A percentile compares a stretch with the other conserved stretches of the same genome.
Evolutionary conservation across 495 filamentous ascomycete genomes (phyloP).

Genomic region (Diplogelasinospora grovesii): DNA sequence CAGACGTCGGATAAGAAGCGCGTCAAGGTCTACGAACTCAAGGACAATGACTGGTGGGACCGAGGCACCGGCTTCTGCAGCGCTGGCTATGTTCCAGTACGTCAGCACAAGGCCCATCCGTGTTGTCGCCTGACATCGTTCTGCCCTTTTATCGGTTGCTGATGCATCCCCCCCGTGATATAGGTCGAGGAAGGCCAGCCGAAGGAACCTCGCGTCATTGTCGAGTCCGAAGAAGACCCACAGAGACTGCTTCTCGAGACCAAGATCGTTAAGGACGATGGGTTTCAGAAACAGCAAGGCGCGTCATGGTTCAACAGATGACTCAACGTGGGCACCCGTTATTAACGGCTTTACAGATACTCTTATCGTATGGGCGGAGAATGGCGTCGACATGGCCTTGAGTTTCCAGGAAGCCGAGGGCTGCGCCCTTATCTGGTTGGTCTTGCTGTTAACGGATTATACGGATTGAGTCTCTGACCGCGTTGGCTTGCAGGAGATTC

Average conservation of each 20-base stretch:
- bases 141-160: slow-evolving; percentile 8
- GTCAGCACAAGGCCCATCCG: slow-evolving; percentile 21
- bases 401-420: slow-evolving; percentile 98
- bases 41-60: slow-evolving; percentile 98
- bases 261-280: slow-evolving; percentile 87
- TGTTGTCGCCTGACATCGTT: not conserved
- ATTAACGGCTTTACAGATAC: slow-evolving; percentile 74
- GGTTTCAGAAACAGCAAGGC: slow-evolving; percentile 98
- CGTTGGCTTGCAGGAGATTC: slow-evolving; percentile 65
- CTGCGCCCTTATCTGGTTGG: slow-evolving; percentile 82
- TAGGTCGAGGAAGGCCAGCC: slow-evolving; percentile 39
- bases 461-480: slow-evolving; percentile 10
- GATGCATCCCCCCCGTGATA: slow-evolving; percentile 4
- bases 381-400: slow-evolving; percentile 90
- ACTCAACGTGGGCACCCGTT: too few species aligned
- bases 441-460: not conserved
- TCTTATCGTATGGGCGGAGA: slow-evolving; percentile 96
- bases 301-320: slow-evolving; percentile 20
- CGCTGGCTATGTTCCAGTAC: slow-evolving; percentile 69
- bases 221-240: slow-evolving; percentile 88
- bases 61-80: slow-evolving; percentile 93
- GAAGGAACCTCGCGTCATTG: slow-evolving; percentile 77
- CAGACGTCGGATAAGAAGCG: slow-evolving; percentile 85
- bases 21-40: slow-evolving; percentile 98
- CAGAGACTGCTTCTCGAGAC: slow-evolving; percentile 79